A percentile compares a stretch with the other conserved stretches of the same genome.
Conservation (phyloP, 148 eudicot genomes). For the Vaccinium vitisidaea region DNA sequence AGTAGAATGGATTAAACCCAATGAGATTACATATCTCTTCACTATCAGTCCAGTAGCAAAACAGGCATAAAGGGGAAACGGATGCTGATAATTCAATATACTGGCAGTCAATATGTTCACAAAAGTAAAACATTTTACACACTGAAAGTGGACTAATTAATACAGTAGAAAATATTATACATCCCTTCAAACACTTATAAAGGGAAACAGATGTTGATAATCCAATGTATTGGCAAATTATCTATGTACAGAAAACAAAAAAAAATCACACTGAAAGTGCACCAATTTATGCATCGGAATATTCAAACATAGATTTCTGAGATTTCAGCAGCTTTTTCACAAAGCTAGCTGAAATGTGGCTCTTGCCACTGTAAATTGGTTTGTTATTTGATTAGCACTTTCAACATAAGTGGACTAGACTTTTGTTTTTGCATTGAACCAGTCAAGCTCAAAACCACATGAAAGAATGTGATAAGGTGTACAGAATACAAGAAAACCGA, state of each 20-base stretch:
- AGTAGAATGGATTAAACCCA: neutral
- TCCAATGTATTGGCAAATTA: neutral
- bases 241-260: neutral
- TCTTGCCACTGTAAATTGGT: neutral
- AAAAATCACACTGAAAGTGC: neutral
- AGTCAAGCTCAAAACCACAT: neutral
- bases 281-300: neutral
- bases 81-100: neutral
- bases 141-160: neutral
- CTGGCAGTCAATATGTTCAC: neutral
- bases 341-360: neutral
- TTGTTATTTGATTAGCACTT: neutral
- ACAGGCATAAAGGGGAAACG: neutral
- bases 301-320: neutral
- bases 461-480: neutral
- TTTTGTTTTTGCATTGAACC: neutral
- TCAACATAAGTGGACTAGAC: neutral
- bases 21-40: neutral
- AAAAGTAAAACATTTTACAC: neutral
- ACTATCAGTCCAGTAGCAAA: neutral
- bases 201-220: neutral
- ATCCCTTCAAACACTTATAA: neutral
- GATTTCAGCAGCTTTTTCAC: slow-evolving; percentile 7
- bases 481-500: neutral
- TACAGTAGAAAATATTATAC: neutral